A percentile compares a stretch with the other conserved stretches of the same genome.
Evolutionary conservation across 2,329 filamentous ascomycete genomes (phyloP).

Genomic region (Apiospora kogelbergensis): DNA sequence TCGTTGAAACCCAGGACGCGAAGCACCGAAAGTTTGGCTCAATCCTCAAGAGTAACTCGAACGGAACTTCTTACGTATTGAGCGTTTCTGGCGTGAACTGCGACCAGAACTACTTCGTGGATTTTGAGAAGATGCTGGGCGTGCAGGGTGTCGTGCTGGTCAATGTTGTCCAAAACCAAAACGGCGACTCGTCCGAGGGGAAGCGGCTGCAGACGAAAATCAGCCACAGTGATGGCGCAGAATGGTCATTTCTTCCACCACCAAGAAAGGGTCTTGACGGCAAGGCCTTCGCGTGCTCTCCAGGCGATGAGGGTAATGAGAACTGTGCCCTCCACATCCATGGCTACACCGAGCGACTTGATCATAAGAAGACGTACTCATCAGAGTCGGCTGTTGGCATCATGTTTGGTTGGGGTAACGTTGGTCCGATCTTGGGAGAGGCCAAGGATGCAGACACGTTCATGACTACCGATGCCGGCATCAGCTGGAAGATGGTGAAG

Average conservation of each 20-base stretch:
- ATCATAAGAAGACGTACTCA: conserved; percentile 82
- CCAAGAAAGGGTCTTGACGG: conserved; percentile 69
- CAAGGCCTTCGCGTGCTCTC: conserved; percentile 68
- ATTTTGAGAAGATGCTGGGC: conserved; percentile 94
- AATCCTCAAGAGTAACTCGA: conserved; percentile 97
- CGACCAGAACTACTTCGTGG: conserved; percentile 74
- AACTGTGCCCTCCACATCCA: conserved; percentile 90
- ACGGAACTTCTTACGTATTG: conserved; percentile 91
- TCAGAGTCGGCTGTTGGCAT: conserved; percentile 85
- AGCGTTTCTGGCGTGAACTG: conserved; percentile 82
- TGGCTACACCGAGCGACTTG: conserved; percentile 86
- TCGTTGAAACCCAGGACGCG: conserved; percentile 75
- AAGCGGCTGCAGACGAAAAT: conserved; percentile 91
- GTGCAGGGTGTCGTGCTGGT: conserved; percentile 87
- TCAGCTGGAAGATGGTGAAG: conserved; percentile 82
- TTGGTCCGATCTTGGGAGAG: conserved; percentile 67
- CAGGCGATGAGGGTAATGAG: conserved; percentile 52
- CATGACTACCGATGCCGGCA: conserved; percentile 86
- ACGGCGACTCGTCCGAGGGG: conserved; percentile 57
- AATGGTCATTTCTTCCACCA: conserved; percentile 78
- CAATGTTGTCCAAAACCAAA: conserved; percentile 77
- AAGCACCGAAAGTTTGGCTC: conserved; percentile 72
- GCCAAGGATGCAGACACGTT: conserved; percentile 82
- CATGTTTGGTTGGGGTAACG: conserved; percentile 90
- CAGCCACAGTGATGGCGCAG: conserved; percentile 91